Conservation (phyloP, 768 basidiomycete species). For the Leucosporidium yakuticum region DNA sequence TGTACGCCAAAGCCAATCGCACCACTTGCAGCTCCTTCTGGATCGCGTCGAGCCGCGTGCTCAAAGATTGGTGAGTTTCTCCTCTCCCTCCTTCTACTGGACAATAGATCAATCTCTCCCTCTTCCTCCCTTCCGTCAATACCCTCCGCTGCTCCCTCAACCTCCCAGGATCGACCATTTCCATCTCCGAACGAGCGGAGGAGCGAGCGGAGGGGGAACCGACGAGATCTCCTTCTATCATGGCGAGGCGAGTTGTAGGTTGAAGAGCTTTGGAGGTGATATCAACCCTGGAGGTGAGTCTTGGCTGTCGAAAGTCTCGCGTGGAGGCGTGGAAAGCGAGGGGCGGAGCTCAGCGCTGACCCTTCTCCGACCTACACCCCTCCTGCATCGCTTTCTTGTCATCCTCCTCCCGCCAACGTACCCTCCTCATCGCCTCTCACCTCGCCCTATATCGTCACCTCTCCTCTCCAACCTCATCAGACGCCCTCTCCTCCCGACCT, state of each 20-base stretch:
- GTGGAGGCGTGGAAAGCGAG: too few species aligned
- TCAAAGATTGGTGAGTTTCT: slow-evolving; percentile 25
- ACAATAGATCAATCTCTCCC: not conserved
- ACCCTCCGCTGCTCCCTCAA: too few species aligned
- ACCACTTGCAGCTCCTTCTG: slow-evolving; percentile 18
- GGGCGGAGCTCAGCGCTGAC: too few species aligned
- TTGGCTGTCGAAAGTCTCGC: not conserved
- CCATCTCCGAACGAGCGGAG: slow-evolving; percentile 4
- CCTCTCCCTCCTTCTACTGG: not conserved
- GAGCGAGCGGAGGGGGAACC: not conserved
- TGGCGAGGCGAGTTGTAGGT: not conserved
- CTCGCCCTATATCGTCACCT: not conserved
- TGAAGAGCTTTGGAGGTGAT: slow-evolving; percentile 23
- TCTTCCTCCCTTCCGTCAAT: not conserved
- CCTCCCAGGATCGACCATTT: slow-evolving; percentile 24
- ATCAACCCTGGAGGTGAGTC: not conserved
- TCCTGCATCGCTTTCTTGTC: not conserved
- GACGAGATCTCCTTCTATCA: slow-evolving; percentile 35
- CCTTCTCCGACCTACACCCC: not conserved
- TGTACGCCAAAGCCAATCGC: slow-evolving; percentile 18
- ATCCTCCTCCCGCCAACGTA: too few species aligned
- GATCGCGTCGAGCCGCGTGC: slow-evolving; percentile 17
- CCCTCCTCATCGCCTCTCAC: not conserved
- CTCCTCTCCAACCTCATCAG: not conserved
- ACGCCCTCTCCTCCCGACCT: slow-evolving; percentile 8